Conservation (phyloP, 2,329 filamentous ascomycete species). For the Blastomyces percursus region DNA sequence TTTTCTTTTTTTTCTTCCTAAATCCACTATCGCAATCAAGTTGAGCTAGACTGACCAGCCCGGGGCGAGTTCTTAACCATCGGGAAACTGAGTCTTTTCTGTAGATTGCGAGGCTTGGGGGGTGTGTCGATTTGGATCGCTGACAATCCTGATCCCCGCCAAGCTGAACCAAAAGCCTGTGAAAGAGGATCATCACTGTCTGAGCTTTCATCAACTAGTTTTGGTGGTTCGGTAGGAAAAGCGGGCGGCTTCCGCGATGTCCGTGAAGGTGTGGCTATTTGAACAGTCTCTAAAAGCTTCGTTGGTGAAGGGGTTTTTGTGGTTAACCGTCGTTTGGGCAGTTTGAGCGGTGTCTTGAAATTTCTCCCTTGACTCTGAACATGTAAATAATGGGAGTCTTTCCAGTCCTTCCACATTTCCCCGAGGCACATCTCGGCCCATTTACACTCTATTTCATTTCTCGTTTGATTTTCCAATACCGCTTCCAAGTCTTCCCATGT, state of each 20-base stretch:
- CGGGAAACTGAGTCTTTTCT: not conserved
- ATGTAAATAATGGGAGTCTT: not conserved
- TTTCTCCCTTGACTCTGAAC: not conserved
- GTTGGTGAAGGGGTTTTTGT: not conserved
- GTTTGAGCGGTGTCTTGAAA: slow-evolving; percentile 3
- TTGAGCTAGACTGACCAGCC: not conserved
- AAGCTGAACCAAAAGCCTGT: slow-evolving; percentile 12
- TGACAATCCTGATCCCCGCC: slow-evolving; percentile 13
- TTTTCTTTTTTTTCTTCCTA: no score
- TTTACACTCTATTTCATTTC: slow-evolving; percentile 10
- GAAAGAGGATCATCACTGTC: slow-evolving; percentile 15
- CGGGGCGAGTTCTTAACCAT: not conserved
- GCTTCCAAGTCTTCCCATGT: slow-evolving; percentile 11
- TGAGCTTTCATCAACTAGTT: slow-evolving; percentile 2
- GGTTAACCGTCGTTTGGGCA: not conserved
- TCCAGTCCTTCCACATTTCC: slow-evolving; percentile 3
- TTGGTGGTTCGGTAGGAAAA: not conserved
- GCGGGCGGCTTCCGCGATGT: not conserved
- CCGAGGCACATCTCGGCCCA: slow-evolving; percentile 10
- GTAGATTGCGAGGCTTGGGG: slow-evolving; percentile 3
- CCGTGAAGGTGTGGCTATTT: not conserved
- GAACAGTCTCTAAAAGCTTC: not conserved
- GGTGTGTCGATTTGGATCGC: slow-evolving; percentile 14
- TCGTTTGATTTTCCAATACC: slow-evolving; percentile 8
- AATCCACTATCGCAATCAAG: not conserved